Conservation (phyloP, 768 basidiomycete genomes). For the Amanita fuliginea region DNA sequence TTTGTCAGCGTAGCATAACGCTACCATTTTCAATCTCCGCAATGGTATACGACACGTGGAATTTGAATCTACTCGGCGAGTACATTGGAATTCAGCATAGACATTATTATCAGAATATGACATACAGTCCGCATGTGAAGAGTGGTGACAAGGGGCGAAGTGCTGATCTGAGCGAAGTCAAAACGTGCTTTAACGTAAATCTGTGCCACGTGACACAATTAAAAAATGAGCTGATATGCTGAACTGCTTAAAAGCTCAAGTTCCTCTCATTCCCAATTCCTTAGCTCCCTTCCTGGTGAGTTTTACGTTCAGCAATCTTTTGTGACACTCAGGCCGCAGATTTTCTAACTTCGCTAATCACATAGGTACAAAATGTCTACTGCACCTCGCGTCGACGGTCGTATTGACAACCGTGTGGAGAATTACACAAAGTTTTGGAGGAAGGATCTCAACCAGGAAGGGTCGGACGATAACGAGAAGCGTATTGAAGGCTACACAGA, state of each 20-base stretch:
- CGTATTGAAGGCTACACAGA: constrained; percentile 80
- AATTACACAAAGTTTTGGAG: constrained; percentile 92
- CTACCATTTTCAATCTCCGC: no score
- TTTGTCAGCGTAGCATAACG: no score
- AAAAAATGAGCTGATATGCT: constrained; percentile 5
- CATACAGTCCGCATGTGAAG: no score
- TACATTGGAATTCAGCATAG: no score
- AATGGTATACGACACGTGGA: no score
- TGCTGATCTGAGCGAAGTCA: no score
- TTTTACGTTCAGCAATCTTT: neutral
- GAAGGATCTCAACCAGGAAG: constrained; percentile 65
- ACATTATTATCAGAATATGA: no score
- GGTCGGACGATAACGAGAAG: constrained; percentile 50
- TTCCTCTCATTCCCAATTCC: neutral
- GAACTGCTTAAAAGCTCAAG: neutral
- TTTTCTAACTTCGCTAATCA: neutral
- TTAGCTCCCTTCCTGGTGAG: neutral
- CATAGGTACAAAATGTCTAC: constrained; percentile 2
- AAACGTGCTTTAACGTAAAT: no score
- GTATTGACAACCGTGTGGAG: constrained; percentile 57
- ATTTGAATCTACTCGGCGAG: no score
- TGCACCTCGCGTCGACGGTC: constrained; percentile 36
- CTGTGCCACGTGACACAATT: neutral
- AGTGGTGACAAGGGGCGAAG: no score
- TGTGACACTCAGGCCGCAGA: neutral